Conservation (phyloP, 768 basidiomycete genomes). For the Suillus paluster region DNA sequence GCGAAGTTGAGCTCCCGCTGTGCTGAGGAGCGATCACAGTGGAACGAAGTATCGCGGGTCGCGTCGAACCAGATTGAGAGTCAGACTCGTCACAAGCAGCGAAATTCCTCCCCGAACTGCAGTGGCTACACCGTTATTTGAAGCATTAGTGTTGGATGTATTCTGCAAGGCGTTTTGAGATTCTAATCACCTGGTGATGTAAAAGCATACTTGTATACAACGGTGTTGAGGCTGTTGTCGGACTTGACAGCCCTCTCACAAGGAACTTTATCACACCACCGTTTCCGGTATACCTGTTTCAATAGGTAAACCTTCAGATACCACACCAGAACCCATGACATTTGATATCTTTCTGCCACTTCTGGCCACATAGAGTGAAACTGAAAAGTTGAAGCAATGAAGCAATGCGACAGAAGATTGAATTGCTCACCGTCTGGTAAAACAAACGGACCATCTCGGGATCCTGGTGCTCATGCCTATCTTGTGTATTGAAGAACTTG, state of each 20-base stretch:
- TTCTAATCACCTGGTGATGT: no score
- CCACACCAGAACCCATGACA: conserved; percentile 3
- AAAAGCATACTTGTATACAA: background rate
- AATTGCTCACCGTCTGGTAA: background rate
- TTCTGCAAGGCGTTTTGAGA: background rate
- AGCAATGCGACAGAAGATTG: background rate
- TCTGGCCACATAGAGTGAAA: background rate
- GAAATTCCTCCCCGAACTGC: background rate
- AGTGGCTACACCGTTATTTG: background rate
- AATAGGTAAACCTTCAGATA: conserved; percentile 2
- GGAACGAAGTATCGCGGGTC: background rate
- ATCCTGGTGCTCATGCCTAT: background rate
- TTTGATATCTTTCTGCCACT: background rate
- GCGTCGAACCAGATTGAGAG: background rate
- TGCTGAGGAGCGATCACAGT: background rate
- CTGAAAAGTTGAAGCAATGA: background rate
- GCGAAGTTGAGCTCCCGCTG: background rate
- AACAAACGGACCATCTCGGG: conserved; percentile 5
- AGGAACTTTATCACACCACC: background rate
- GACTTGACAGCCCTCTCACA: background rate
- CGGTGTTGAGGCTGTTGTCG: background rate
- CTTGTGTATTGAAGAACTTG: background rate
- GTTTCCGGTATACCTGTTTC: conserved; percentile 4
- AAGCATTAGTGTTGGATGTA: background rate
- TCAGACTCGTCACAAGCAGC: background rate